Evolutionary conservation across 306 rosid genomes (phyloP).

Genomic region (Cucumis sativus): DNA sequence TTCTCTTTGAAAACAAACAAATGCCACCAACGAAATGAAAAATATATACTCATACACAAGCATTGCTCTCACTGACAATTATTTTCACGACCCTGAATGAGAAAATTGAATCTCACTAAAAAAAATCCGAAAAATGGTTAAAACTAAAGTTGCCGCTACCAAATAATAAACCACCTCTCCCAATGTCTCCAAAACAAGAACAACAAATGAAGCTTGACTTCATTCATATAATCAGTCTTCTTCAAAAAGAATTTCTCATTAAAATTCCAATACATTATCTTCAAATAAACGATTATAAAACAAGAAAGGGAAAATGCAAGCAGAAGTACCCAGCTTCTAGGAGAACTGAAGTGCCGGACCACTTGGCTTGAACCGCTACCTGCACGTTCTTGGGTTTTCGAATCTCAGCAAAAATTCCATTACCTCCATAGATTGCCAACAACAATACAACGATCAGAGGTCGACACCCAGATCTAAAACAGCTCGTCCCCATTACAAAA

Average conservation of each 20-base stretch:
- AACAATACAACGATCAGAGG: slow-evolving; percentile 25
- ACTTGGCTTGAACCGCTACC: slow-evolving; percentile 61
- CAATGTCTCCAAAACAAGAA: not conserved
- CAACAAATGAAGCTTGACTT: not conserved
- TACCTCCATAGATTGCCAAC: slow-evolving; percentile 19
- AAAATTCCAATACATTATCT: not conserved
- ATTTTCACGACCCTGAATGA: not conserved
- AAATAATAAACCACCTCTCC: not conserved
- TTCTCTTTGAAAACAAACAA: not conserved
- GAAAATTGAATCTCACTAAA: not conserved
- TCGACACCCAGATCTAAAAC: slow-evolving; percentile 24
- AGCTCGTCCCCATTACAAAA: slow-evolving; percentile 27
- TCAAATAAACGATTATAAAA: not conserved
- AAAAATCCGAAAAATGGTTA: not conserved
- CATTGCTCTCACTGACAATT: not conserved
- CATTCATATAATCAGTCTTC: not conserved
- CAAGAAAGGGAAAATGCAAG: not conserved
- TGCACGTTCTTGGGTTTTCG: slow-evolving; percentile 70
- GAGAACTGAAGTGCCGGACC: slow-evolving; percentile 82
- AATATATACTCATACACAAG: not conserved
- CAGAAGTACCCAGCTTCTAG: slow-evolving; percentile 75
- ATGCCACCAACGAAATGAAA: slow-evolving; percentile 2
- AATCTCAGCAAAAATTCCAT: slow-evolving; percentile 22
- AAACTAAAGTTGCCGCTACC: not conserved
- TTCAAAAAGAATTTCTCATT: not conserved